Evolutionary conservation across 2,329 filamentous ascomycete genomes (phyloP).

Genomic region (Fusarium sp.): DNA sequence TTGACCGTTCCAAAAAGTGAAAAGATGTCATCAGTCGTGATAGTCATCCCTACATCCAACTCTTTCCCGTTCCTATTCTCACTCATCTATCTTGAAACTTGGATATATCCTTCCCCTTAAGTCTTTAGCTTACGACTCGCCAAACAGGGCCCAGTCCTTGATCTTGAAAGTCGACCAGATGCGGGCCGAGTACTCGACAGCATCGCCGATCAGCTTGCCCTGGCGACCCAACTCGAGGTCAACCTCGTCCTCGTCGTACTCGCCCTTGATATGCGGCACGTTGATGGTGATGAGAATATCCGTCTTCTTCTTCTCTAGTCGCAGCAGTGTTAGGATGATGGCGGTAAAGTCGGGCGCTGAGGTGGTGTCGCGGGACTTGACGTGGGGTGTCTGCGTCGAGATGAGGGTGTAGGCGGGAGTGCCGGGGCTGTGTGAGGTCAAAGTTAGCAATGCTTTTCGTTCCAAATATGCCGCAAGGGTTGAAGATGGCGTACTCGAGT

Average conservation of each 20-base stretch:
- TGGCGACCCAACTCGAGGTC: constrained; percentile 76
- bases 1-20: constrained; percentile 12
- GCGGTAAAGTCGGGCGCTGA: constrained; percentile 76
- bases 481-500: constrained; percentile 62
- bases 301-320: constrained; percentile 81
- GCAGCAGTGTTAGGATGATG: constrained; percentile 83
- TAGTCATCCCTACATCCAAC: constrained; percentile 34
- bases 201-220: constrained; percentile 78
- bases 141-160: constrained; percentile 85
- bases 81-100: background rate
- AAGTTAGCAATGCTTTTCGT: constrained; percentile 25
- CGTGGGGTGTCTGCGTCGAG: constrained; percentile 71
- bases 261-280: constrained; percentile 84
- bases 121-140: constrained; percentile 41
- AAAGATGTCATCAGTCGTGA: constrained; percentile 41
- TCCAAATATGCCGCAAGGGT: background rate
- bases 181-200: constrained; percentile 76
- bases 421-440: constrained; percentile 48
- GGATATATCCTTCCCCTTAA: background rate
- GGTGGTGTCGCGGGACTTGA: constrained; percentile 53
- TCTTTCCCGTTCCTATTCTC: background rate
- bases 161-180: constrained; percentile 84
- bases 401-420: constrained; percentile 79
- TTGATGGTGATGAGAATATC: constrained; percentile 91
- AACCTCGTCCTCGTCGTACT: constrained; percentile 81